A percentile compares a stretch with the other conserved stretches of the same genome.
These are phyloP conservation scores for Wallacemonas sp. DNA, from an alignment of 208 protist genomes.

Conservation along the genomic window DNA sequence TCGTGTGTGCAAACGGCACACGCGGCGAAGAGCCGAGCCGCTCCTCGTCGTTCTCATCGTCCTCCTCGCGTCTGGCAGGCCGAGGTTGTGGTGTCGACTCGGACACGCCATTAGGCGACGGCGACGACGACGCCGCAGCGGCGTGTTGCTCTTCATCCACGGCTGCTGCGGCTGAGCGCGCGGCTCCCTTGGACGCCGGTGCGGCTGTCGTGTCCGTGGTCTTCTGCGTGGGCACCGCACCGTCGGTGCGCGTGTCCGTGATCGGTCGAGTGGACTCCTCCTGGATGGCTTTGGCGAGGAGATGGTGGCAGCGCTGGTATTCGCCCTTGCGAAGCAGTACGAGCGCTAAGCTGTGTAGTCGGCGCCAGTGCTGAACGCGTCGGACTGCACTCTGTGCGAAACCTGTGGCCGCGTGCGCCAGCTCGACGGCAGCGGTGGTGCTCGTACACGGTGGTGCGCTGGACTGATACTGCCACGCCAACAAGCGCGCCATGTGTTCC, in stretches of 20 bases:
- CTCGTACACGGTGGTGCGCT: neutral
- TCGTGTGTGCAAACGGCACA: constrained; percentile 27
- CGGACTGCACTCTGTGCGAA: too few species aligned
- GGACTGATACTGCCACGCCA: neutral
- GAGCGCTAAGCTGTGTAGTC: constrained; percentile 57
- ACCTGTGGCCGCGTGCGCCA: neutral
- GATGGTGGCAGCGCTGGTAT: constrained; percentile 74
- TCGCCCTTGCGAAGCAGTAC: constrained; percentile 63
- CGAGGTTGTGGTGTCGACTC: too few species aligned
- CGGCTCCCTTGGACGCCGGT: too few species aligned
- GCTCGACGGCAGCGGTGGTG: neutral
- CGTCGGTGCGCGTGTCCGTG: too few species aligned
- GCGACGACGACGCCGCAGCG: constrained; percentile 1
- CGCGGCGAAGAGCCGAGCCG: constrained; percentile 15
- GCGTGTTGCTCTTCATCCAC: too few species aligned
- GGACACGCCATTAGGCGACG: neutral
- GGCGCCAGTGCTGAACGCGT: constrained; percentile 27
- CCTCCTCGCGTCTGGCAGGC: neutral
- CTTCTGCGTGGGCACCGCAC: neutral
- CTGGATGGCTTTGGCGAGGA: constrained; percentile 51
- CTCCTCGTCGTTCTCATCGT: constrained; percentile 9
- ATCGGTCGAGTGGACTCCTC: constrained; percentile 25
- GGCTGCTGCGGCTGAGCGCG: too few species aligned
- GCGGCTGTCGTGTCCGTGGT: neutral
- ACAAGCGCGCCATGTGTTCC: neutral